Evolutionary conservation across 192 early-diverging fungal species (phyloP).

Genomic region (Rhizoclosmatium sp.): DNA sequence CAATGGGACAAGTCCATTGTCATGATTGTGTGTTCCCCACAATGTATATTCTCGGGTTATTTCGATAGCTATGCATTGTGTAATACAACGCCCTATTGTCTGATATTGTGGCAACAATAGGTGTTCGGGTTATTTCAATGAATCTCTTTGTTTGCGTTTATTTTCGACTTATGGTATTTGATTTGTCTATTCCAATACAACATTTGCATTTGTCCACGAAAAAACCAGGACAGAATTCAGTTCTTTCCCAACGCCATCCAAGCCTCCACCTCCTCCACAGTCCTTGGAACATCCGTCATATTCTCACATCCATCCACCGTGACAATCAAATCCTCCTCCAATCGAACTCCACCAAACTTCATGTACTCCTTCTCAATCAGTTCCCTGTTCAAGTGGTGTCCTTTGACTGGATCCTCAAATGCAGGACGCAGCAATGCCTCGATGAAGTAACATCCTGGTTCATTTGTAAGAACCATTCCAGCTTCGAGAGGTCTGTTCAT

Average conservation of each 20-base stretch:
- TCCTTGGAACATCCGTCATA: neutral
- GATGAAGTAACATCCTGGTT: slow-evolving; percentile 94
- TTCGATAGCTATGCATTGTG: no score
- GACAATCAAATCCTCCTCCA: slow-evolving; percentile 70
- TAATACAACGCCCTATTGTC: no score
- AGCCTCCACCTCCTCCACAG: neutral
- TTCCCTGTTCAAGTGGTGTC: slow-evolving; percentile 71
- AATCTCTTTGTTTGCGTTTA: no score
- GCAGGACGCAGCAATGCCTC: slow-evolving; percentile 73
- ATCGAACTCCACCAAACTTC: slow-evolving; percentile 89
- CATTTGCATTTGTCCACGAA: no score
- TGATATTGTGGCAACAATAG: no score
- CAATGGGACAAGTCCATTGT: no score
- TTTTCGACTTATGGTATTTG: no score
- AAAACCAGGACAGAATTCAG: neutral
- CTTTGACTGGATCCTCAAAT: slow-evolving; percentile 52
- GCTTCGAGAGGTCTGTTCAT: slow-evolving; percentile 74
- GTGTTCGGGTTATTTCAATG: no score
- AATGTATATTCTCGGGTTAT: no score
- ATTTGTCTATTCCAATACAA: no score
- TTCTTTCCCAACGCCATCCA: neutral
- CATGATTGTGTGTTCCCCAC: no score
- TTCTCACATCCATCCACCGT: neutral
- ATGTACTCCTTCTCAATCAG: slow-evolving; percentile 69
- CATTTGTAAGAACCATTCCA: slow-evolving; percentile 87